These are phyloP conservation scores for Corinectria fuckeliana DNA, from an alignment of 2,329 filamentous ascomycete genomes.

Conservation along the genomic window DNA sequence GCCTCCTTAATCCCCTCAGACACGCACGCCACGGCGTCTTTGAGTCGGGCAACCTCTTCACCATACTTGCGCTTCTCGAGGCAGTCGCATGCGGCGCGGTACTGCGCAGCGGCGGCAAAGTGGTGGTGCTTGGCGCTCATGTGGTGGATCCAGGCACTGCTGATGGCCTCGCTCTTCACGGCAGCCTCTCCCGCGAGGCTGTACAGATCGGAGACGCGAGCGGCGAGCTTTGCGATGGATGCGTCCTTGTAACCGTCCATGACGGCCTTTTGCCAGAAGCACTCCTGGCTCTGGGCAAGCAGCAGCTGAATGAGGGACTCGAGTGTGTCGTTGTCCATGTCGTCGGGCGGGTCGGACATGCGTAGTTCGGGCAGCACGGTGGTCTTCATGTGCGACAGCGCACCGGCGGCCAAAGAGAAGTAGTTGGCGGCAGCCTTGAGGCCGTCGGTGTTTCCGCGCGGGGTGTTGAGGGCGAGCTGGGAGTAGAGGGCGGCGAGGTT, in stretches of 20 bases:
- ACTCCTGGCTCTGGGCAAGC: conserved; percentile 93
- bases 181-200: conserved; percentile 83
- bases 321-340: conserved; percentile 91
- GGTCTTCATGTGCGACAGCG: conserved; percentile 78
- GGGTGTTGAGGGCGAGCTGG: conserved; percentile 83
- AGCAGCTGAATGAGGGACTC: conserved; percentile 84
- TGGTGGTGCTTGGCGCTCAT: conserved; percentile 97
- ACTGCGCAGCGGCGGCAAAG: conserved; percentile 95
- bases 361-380: conserved; percentile 83
- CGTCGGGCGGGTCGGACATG: conserved; percentile 82
- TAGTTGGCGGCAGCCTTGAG: conserved; percentile 89
- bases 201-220: conserved; percentile 89
- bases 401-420: conserved; percentile 86
- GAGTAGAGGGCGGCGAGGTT: conserved; percentile 94
- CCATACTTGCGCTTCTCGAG: conserved; percentile 94
- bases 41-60: conserved; percentile 88
- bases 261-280: conserved; percentile 97
- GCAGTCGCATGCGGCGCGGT: conserved; percentile 86
- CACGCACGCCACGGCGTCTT: conserved; percentile 82
- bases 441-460: conserved; percentile 79
- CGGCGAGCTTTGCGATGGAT: conserved; percentile 88
- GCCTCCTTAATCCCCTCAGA: conserved; percentile 87
- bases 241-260: conserved; percentile 93
- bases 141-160: conserved; percentile 96
- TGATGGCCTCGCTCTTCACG: conserved; percentile 87